Conservation (phyloP, 1,284 basidiomycete species). For the Puccinia coronata region DNA sequence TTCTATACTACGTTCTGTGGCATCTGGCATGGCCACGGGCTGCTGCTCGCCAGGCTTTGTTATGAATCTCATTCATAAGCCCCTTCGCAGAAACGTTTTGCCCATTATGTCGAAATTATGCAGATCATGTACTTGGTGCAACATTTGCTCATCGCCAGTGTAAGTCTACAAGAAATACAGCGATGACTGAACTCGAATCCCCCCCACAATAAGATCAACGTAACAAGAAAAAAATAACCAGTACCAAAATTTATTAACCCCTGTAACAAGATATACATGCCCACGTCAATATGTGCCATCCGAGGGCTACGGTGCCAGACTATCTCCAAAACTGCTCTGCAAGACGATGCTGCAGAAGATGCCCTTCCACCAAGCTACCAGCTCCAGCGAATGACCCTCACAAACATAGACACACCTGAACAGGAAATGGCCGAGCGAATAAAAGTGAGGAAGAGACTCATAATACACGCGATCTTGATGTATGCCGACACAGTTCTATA, state of each 20-base stretch:
- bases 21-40: neutral
- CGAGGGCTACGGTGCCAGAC: conserved; percentile 7
- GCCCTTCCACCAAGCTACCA: neutral
- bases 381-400: neutral
- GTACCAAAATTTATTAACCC: no score
- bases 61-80: neutral
- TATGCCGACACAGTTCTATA: conserved; percentile 5
- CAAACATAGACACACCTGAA: neutral
- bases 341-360: neutral
- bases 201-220: neutral
- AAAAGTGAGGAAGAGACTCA: conserved; percentile 15
- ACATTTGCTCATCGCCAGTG: conserved; percentile 5
- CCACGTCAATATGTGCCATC: conserved; percentile 1
- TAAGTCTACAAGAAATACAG: neutral
- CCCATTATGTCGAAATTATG: neutral
- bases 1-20: no score
- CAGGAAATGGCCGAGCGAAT: neutral
- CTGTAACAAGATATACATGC: conserved; percentile 1
- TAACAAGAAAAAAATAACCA: neutral
- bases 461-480: neutral
- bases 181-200: no score
- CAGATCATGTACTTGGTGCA: conserved; percentile 5
- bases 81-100: neutral
- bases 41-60: neutral
- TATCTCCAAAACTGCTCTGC: neutral